These are phyloP conservation scores for Saturnispora sekii DNA, from an alignment of 805 yeast genomes.

Conservation along the genomic window DNA sequence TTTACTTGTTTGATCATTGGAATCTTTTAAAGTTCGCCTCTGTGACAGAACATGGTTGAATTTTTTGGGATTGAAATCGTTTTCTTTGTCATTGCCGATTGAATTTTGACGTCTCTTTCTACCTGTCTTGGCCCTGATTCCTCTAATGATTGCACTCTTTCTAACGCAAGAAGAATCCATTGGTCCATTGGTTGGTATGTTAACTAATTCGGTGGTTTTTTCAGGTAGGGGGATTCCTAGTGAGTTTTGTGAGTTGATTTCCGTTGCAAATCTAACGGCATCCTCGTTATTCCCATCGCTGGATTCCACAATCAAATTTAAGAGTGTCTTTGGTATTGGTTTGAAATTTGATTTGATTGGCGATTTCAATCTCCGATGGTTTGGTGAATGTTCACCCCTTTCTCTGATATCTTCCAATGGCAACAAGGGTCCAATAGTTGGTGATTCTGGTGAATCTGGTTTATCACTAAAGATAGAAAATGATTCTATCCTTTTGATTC, in stretches of 20 bases:
- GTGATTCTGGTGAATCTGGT: background rate
- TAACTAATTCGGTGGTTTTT: constrained; percentile 45
- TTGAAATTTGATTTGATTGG: constrained; percentile 28
- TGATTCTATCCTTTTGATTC: background rate
- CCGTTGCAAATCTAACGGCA: constrained; percentile 63
- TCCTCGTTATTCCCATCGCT: constrained; percentile 51
- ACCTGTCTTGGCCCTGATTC: constrained; percentile 21
- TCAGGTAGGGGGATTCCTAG: constrained; percentile 57
- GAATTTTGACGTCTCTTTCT: background rate
- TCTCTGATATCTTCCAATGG: background rate
- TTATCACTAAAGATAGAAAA: constrained; percentile 3
- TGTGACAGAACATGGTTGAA: constrained; percentile 7
- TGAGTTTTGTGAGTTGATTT: constrained; percentile 51
- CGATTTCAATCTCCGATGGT: constrained; percentile 16
- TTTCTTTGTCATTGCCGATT: constrained; percentile 1
- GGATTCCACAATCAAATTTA: constrained; percentile 49
- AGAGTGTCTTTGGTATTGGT: constrained; percentile 20
- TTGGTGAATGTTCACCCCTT: constrained; percentile 30
- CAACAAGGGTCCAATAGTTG: background rate
- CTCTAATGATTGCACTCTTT: constrained; percentile 30
- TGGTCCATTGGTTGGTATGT: constrained; percentile 40
- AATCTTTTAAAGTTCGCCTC: constrained; percentile 3
- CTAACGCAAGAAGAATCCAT: constrained; percentile 20
- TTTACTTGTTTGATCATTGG: background rate
- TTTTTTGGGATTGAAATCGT: background rate